Base-by-base conservation (phyloP, 2,329 filamentous ascomycete species). In the Aspergillus sp. region DNA sequence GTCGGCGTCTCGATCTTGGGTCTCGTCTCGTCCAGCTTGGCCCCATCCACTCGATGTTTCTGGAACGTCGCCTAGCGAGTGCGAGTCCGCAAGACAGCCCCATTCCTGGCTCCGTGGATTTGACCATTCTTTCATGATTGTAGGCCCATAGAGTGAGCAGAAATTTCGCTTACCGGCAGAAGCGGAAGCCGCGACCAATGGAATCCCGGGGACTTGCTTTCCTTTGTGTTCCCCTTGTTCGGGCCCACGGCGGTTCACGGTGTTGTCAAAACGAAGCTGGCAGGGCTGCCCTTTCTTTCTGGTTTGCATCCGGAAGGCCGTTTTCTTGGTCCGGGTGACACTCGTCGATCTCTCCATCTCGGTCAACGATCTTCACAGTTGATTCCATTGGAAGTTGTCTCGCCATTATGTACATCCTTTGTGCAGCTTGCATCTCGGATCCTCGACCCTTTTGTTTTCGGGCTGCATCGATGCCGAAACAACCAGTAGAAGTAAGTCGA, bases 1-100 rank as follows among this genome's bases (percentile, higher is more conserved):
- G 56, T 45, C 54, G 54, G 46, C 49, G 50, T 60, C 61, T 63
- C 57, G 62, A 64, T 64, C 62, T 64, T 61, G 61, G 61, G 58
- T 54, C 44, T 56, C 57, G 58, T 54, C 44, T 56, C 57, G 34
- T 56, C 42, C 58, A 61, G 51, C 54, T 60, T 51, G 44, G 52
- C 30, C 19, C 54, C 59, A 56, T 57, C 56, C 52, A 63, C 61
- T 57, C 57, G 61, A 59, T 50, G 55, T 62, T 64, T 64, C 63
- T 64, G 61, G 63, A 64, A 64, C 63, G 47, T 56, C 46, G 50
- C 57, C 51, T 53, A 51, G 44, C 19, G 37, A 50, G 24, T 30
- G 27, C 27, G 27, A 30, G 27, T 30, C 8, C 27, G 27, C 27
- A 9, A 30, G 27, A 30, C 27, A 30, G 27, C 27, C 27, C 27